Evolutionary conservation across 2,329 filamentous ascomycete species (phyloP), one percentile per base, ranked within the genome.

Genomic region (Hypomyces perniciosus): DNA sequence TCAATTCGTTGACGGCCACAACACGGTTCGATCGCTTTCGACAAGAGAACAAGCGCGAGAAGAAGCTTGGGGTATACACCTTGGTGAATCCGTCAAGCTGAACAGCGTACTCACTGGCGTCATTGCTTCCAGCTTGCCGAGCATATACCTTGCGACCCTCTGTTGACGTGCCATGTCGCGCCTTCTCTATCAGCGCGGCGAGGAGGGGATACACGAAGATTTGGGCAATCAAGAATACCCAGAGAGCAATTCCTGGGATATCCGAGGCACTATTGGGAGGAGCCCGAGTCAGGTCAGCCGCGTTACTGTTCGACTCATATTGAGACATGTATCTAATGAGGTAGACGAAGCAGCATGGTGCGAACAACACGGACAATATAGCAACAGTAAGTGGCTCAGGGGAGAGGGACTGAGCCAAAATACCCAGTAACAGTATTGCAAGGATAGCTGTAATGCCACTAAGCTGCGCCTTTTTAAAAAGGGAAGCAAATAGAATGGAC

Each of bases 401-500:
- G 0, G 78, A 82, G 13, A 88, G 72, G 12, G 89, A 81, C 67
- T 96, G 91, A 0, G 90, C 85, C 26, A 96, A 73, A 58, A 96
- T 87, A 12, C 86, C 90, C 1, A 96, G 74, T 2, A 95, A 69
- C 28, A 95, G 77, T 9, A 81, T 84, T 13, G 81, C 70, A 28
- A 96, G 84, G 7, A 86, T 85, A 38, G 88, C 79, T 0, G 83
- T 82, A 55, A 95, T 92, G 29, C 92, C 91, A 51, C 88, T 93
- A 4, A 96, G 79, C 66, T 96, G 91, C 0, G 91, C 85, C 63
- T 85, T 91, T 59, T 81, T 86, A 74, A 96, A 96, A 61, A 96
- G 86, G 7, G 87, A 81, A 0, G 86, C 89, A 28, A 86, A 86
- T 38, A 95, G 77, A 48, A 96, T 81, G 2, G 90, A 88, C 65